Base-by-base conservation (phyloP, 179 eudicot genomes). In the Carnegiea gigantea region DNA sequence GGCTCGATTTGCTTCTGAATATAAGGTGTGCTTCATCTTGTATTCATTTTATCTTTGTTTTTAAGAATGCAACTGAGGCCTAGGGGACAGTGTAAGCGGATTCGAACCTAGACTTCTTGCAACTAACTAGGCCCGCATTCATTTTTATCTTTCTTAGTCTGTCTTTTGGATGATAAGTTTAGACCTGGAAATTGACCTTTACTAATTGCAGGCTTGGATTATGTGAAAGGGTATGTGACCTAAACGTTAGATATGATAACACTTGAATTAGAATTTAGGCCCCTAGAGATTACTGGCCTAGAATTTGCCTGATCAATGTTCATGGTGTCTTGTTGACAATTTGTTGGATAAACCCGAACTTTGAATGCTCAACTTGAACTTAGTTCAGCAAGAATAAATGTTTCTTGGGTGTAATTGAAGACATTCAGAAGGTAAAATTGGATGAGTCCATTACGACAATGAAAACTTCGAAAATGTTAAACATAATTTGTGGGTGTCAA, bases 1-100 rank as follows among this genome's bases (percentile, higher is more conserved):
- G 36, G 99, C 99, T 83, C 93, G 89, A 17, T 83, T 97, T 17
- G 98, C 98, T 21, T 85, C 90, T 46, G 82, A 74, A 0, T 97
- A 97, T 70, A 92, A 96, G 99, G 99, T 95, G 60, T 79, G 24
- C 53, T 65, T 30, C 57, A 51, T 51, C 20, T 51, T 0, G 17
- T 51, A 12, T 51, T 40, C 44, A 40, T 40, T 40, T 40, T 40
- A 40, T 40, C 44, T 40, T 40, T 40, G 44, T 40, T 7, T 40
- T 40, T 40, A 0, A 40, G 3, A 40, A 5, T 40, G 44, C 44
- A 40, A 40, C 3, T 40, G 44, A 40, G 0, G 44, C 44, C 44
- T 0, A 4, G 6, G 44, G 44, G 44, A 7, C 44, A 7, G 9
- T 40, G 44, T 40, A 40, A 7, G 44, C 44, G 44, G 44, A 40